phyloP scores from a whole-genome alignment of 495 filamentous ascomycete genomes.

The Talaromyces borbonicus region DNA sequence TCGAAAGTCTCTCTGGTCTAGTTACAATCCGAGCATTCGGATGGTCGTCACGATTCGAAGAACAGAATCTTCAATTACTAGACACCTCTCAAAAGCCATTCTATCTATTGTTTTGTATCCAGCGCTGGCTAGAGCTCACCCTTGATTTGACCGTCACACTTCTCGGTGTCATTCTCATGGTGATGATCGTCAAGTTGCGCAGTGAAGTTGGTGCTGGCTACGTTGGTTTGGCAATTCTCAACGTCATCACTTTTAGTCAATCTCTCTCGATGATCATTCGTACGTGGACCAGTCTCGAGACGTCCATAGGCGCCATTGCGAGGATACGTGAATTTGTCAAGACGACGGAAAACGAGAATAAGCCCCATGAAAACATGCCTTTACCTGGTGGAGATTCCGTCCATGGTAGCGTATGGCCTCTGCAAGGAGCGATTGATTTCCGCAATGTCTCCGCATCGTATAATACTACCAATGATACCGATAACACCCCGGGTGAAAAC shows the following conservation, averaged over 20 bases:
- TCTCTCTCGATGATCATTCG: slow-evolving; percentile 38
- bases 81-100: slow-evolving; percentile 45
- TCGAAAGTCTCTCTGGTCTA: slow-evolving; percentile 53
- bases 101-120: slow-evolving; percentile 53
- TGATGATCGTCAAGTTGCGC: slow-evolving; percentile 34
- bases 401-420: slow-evolving; percentile 64
- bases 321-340: slow-evolving; percentile 45
- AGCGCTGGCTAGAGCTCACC: slow-evolving; percentile 61
- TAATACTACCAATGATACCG: not conserved
- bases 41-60: slow-evolving; percentile 48
- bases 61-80: slow-evolving; percentile 47
- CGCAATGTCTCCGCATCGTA: slow-evolving; percentile 38
- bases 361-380: not conserved
- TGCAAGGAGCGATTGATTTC: slow-evolving; percentile 64
- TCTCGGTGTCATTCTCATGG: slow-evolving; percentile 42
- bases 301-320: slow-evolving; percentile 45
- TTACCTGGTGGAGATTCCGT: not conserved
- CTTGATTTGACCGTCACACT: slow-evolving; percentile 49
- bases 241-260: slow-evolving; percentile 46
- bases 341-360: not conserved
- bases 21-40: slow-evolving; percentile 63
- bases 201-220: slow-evolving; percentile 36
- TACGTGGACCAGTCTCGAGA: slow-evolving; percentile 50
- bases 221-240: slow-evolving; percentile 48
- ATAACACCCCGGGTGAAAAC: slow-evolving; percentile 48